Percentiles rank a stretch among this genome's conserved stretches.
Evolutionary conservation across 768 basidiomycete species (phyloP).

Genomic region (Boletus reticulatus): DNA sequence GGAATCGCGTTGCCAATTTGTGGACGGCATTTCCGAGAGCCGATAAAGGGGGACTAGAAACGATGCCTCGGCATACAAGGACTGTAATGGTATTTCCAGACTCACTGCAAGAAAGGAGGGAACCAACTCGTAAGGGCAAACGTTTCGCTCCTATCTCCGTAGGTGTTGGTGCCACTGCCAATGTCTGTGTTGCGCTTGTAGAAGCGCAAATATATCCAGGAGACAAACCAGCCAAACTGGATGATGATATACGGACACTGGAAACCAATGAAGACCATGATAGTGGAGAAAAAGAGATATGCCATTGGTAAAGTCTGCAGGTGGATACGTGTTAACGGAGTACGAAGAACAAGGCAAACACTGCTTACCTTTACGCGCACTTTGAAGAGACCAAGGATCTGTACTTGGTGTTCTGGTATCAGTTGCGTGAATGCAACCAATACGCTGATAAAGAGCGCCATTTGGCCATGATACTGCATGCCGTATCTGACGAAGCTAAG

Average conservation of each 20-base stretch:
- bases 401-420: constrained; percentile 98
- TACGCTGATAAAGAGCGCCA: constrained; percentile 83
- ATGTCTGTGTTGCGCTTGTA: constrained; percentile 85
- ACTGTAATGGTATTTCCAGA: constrained; percentile 14
- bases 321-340: constrained; percentile 3
- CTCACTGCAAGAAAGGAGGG: constrained; percentile 92
- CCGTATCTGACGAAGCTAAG: constrained; percentile 59
- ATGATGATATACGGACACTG: constrained; percentile 91
- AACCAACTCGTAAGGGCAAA: constrained; percentile 96
- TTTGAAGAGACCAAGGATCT: constrained; percentile 80
- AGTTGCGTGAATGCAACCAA: constrained; percentile 97
- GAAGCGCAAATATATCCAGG: constrained; percentile 95
- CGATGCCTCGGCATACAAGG: not conserved
- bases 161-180: constrained; percentile 59
- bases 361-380: constrained; percentile 81
- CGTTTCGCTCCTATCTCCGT: constrained; percentile 95
- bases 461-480: constrained; percentile 89
- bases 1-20: constrained; percentile 62
- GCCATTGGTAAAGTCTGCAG: constrained; percentile 90
- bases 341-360: not conserved
- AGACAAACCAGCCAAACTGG: constrained; percentile 98
- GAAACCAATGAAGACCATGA: constrained; percentile 78
- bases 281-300: constrained; percentile 86
- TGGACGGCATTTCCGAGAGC: constrained; percentile 66
- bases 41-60: constrained; percentile 65